Evolutionary conservation across 2,329 filamentous ascomycete species (phyloP), one percentile per base, ranked within the genome.

Genomic region (Boeremia lycopersici): DNA sequence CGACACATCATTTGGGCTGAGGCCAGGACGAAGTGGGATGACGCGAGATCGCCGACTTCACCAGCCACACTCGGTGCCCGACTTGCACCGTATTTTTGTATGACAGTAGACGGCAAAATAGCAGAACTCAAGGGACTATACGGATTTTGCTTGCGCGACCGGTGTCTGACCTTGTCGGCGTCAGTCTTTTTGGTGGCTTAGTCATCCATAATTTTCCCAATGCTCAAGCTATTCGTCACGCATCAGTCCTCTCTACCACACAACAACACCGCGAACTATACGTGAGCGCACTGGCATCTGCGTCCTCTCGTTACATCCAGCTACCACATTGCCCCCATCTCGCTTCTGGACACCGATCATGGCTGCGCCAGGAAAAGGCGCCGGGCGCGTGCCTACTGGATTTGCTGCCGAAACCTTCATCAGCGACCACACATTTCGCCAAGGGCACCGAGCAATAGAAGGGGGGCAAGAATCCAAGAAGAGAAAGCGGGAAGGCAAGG

Each of bases 371-470:
- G 63, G 61, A 25, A 61, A 64, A 53, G 57, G 63, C 47, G 53
- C 67, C 11, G 79, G 79, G 51, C 75, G 74, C 55, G 78, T 82
- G 10, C 79, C 80, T 2, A 97, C 95, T 0, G 95, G 95, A 10
- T 89, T 85, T 67, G 95, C 95, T 2, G 85, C 95, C 64, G 93
- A 99, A 76, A 92, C 90, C 0, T 90, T 86, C 64, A 86, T 99
- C 61, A 96, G 91, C 74, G 95, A 98, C 69, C 86, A 93, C 60
- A 92, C 90, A 0, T 99, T 99, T 73, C 86, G 91, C 64, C 86
- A 85, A 68, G 92, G 95, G 61, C 93, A 97, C 72, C 88, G 91
- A 53, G 92, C 91, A 1, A 84, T 95, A 56, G 83, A 87, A 65
- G 81, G 81, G 57, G 81, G 84, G 64, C 82, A 86, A 11, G 64